Percentiles rank a stretch among this genome's conserved stretches.
Conservation (phyloP, 2,329 filamentous ascomycete species). For the Aspergillus eucalypticola region DNA sequence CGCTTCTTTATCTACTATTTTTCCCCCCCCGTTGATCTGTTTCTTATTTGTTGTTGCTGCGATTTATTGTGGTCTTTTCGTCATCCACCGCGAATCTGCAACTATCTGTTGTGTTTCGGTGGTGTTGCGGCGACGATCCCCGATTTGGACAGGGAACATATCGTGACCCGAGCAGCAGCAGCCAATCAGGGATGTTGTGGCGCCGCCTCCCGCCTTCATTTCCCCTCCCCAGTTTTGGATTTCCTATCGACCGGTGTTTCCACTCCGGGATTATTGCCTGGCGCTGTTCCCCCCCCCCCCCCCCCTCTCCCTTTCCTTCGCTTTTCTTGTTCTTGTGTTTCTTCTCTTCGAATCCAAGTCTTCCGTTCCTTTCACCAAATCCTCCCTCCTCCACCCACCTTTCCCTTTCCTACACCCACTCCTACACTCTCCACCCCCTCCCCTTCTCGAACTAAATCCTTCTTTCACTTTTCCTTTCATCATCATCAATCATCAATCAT, state of each 20-base stretch:
- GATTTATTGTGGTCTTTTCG: not conserved
- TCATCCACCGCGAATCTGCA: not conserved
- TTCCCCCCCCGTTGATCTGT: not conserved
- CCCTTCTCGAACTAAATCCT: conserved; percentile 6
- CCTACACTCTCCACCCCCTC: conserved; percentile 8
- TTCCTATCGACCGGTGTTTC: conserved; percentile 5
- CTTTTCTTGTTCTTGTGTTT: not conserved
- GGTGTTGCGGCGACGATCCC: not conserved
- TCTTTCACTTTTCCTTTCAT: conserved; percentile 13
- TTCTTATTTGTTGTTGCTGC: not conserved
- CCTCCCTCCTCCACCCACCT: not conserved
- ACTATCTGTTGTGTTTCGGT: not conserved
- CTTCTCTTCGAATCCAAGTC: not conserved
- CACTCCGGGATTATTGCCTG: too few relatives aligned
- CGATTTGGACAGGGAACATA: conserved; percentile 3
- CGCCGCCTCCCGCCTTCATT: conserved; percentile 15
- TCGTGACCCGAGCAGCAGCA: conserved; percentile 1
- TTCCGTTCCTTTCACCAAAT: not conserved
- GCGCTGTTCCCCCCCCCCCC: too few relatives aligned
- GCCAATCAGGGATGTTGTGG: conserved; percentile 18
- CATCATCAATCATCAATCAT: conserved; percentile 4
- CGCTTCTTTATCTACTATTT: not conserved
- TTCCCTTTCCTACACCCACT: not conserved
- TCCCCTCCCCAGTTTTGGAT: not conserved
- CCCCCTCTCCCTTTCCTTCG: too few relatives aligned